Percentiles rank a stretch among this genome's conserved stretches.
phyloP scores from a whole-genome alignment of 2,329 filamentous ascomycete genomes.

The Scolecobasidium constrictum region DNA sequence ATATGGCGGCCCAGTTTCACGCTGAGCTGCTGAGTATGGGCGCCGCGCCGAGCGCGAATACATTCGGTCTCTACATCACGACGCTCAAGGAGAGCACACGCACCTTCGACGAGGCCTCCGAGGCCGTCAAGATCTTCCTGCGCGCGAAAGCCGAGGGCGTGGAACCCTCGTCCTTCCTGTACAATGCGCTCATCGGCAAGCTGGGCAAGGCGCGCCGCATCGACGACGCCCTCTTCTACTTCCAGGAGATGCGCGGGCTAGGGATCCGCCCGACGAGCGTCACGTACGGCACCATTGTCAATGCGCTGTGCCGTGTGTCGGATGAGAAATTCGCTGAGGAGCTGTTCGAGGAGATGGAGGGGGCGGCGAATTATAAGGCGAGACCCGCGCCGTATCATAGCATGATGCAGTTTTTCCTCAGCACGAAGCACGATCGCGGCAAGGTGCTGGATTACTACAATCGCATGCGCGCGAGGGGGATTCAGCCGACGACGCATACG shows the following conservation, averaged over 20 bases:
- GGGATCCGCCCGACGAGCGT: slow-evolving; percentile 94
- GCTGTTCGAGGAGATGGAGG: slow-evolving; percentile 98
- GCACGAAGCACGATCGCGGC: slow-evolving; percentile 86
- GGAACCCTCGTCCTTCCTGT: slow-evolving; percentile 90
- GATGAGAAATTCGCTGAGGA: slow-evolving; percentile 97
- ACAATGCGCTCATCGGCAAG: slow-evolving; percentile 97
- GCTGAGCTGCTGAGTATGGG: slow-evolving; percentile 87
- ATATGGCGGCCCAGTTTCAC: slow-evolving; percentile 75
- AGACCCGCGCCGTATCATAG: slow-evolving; percentile 96
- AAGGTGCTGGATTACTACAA: slow-evolving; percentile 95
- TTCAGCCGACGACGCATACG: slow-evolving; percentile 86
- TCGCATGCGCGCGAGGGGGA: slow-evolving; percentile 79
- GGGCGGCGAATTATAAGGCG: slow-evolving; percentile 97
- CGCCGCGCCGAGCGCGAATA: slow-evolving; percentile 87
- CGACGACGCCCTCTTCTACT: slow-evolving; percentile 96
- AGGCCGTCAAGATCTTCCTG: slow-evolving; percentile 95
- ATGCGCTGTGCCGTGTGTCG: slow-evolving; percentile 90
- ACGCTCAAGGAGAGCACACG: slow-evolving; percentile 94
- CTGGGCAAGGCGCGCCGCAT: slow-evolving; percentile 95
- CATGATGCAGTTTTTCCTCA: slow-evolving; percentile 99
- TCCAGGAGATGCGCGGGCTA: slow-evolving; percentile 88
- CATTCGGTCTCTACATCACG: slow-evolving; percentile 98
- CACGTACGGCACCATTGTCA: slow-evolving; percentile 96
- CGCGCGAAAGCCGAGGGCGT: slow-evolving; percentile 89
- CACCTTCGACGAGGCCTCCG: slow-evolving; percentile 94